Evolutionary conservation across 106 monocot species (phyloP).

Genomic region (Xerophyta viscosa): DNA sequence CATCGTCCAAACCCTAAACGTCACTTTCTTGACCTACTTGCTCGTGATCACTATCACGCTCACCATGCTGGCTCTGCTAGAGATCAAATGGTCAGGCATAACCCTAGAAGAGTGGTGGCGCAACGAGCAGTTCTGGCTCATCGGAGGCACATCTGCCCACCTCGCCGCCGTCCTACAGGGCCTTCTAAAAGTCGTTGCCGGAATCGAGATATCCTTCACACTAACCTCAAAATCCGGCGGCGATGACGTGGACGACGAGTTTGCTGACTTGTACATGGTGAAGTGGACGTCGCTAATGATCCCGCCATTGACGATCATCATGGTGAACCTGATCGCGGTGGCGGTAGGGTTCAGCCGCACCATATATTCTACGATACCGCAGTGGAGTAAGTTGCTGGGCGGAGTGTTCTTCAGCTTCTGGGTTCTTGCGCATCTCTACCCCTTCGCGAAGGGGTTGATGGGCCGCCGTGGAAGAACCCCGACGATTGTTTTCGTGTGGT

Average conservation of each 20-base stretch:
- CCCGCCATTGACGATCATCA: constrained; percentile 77
- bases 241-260: constrained; percentile 52
- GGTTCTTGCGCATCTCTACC: constrained; percentile 78
- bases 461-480: constrained; percentile 78
- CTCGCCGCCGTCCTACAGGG: constrained; percentile 82
- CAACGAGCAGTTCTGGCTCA: constrained; percentile 72
- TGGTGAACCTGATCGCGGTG: constrained; percentile 79
- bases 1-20: constrained; percentile 75
- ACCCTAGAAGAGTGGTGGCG: constrained; percentile 92
- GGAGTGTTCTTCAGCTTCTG: constrained; percentile 95
- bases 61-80: constrained; percentile 63
- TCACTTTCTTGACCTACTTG: constrained; percentile 74
- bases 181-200: constrained; percentile 62
- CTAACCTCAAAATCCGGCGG: constrained; percentile 45
- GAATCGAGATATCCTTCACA: constrained; percentile 65
- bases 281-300: constrained; percentile 71
- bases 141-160: constrained; percentile 85
- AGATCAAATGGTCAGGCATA: constrained; percentile 92
- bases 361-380: constrained; percentile 63
- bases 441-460: constrained; percentile 89
- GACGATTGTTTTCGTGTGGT: constrained; percentile 79
- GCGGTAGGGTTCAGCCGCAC: constrained; percentile 73
- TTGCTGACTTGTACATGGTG: constrained; percentile 48
- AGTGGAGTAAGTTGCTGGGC: constrained; percentile 80
- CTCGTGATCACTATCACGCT: constrained; percentile 67